A percentile compares a stretch with the other conserved stretches of the same genome.
Evolutionary conservation across 106 monocot species (phyloP).

Genomic region (Dendrobium chrysotoxum): DNA sequence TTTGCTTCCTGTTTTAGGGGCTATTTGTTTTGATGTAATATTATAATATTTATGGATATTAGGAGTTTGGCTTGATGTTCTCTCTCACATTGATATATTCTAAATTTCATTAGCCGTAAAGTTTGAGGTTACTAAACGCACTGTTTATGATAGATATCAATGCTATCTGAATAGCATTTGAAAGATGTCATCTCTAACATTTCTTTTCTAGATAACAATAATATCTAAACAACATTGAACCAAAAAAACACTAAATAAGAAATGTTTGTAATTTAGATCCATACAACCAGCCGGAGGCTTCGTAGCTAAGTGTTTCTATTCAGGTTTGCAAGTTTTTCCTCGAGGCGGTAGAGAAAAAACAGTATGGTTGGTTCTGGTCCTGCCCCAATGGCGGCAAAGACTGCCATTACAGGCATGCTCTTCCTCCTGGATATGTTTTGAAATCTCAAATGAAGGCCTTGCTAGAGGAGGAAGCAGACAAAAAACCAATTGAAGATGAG

Average conservation of each 20-base stretch:
- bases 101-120: not conserved
- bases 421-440: conserved; percentile 89
- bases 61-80: no score
- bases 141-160: not conserved
- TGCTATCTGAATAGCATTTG: not conserved
- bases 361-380: conserved; percentile 98
- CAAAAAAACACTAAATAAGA: not conserved
- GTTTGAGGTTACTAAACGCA: not conserved
- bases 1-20: not conserved
- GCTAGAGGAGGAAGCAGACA: conserved; percentile 83
- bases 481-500: conserved; percentile 85
- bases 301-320: conserved; percentile 7
- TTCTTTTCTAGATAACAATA: not conserved
- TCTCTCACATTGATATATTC: not conserved
- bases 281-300: not conserved
- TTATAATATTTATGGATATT: not conserved
- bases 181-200: not conserved
- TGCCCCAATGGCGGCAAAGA: conserved; percentile 97
- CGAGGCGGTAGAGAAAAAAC: conserved; percentile 97
- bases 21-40: not conserved
- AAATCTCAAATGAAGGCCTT: conserved; percentile 99
- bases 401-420: conserved; percentile 95
- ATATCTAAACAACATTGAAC: not conserved
- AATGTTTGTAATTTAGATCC: not conserved
- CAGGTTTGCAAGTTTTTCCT: conserved; percentile 94